Percentiles rank a stretch among this genome's conserved stretches.
Conservation (phyloP, 176 grass and related monocot species). For the Eragrostis nindensis region DNA sequence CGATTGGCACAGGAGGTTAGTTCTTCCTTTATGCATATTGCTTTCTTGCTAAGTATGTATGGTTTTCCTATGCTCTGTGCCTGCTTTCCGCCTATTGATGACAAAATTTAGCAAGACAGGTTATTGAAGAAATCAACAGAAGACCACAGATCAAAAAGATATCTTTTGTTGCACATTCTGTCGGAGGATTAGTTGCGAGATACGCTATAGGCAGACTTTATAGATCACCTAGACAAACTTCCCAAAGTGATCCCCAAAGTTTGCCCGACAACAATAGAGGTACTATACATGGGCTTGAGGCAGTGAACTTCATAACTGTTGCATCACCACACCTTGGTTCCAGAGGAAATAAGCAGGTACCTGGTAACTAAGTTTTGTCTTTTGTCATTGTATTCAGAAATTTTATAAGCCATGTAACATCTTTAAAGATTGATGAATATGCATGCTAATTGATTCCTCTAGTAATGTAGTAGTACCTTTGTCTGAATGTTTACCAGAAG, state of each 20-base stretch:
- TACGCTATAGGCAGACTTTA: constrained; percentile 92
- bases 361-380: constrained; percentile 7
- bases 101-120: constrained; percentile 57
- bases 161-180: constrained; percentile 95
- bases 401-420: background rate
- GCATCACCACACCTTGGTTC: constrained; percentile 97
- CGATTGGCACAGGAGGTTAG: constrained; percentile 89
- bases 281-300: constrained; percentile 77
- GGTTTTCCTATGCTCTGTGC: constrained; percentile 10
- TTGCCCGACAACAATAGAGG: constrained; percentile 37
- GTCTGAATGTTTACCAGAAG: constrained; percentile 1
- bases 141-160: constrained; percentile 73
- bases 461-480: background rate
- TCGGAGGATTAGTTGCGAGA: constrained; percentile 95
- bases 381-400: constrained; percentile 4
- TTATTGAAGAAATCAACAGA: constrained; percentile 69
- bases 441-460: constrained; percentile 4
- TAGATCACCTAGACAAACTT: constrained; percentile 48
- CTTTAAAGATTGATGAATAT: background rate
- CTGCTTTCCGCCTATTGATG: constrained; percentile 44
- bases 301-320: constrained; percentile 91
- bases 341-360: constrained; percentile 91
- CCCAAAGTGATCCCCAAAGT: constrained; percentile 41
- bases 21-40: constrained; percentile 31
- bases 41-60: constrained; percentile 28